phyloP scores from a whole-genome alignment of 306 rosid species.

The Begonia loranthoides region DNA sequence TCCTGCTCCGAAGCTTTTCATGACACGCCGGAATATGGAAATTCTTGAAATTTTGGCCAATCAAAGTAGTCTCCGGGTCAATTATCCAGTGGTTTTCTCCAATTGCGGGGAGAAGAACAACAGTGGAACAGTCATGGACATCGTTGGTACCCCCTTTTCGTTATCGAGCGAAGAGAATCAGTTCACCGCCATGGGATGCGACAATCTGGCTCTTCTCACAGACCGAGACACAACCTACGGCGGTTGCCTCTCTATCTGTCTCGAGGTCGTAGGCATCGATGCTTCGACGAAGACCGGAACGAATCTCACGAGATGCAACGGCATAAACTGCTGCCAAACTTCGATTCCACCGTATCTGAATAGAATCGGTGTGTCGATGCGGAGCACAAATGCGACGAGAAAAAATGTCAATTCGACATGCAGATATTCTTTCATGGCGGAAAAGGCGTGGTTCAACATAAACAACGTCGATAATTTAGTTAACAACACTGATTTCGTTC shows the following conservation, averaged over 20 bases:
- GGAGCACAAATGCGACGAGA: neutral
- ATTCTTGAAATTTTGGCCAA: no score
- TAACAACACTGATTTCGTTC: neutral
- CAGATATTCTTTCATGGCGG: slow-evolving; percentile 11
- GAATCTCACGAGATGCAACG: neutral
- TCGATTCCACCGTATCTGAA: neutral
- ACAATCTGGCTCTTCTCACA: neutral
- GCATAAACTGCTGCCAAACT: slow-evolving; percentile 5
- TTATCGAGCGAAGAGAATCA: neutral
- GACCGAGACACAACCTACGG: neutral
- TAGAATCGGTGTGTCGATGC: neutral
- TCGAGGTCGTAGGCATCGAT: neutral
- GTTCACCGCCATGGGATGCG: neutral
- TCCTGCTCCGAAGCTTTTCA: no score
- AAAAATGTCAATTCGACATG: neutral
- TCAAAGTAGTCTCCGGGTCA: no score
- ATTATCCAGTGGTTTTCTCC: no score
- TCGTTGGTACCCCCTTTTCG: no score
- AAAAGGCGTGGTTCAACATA: neutral
- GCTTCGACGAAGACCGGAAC: neutral
- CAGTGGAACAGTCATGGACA: no score
- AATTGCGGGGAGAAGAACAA: no score
- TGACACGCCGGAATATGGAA: no score
- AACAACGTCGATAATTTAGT: neutral
- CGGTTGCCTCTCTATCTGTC: slow-evolving; percentile 3